These are phyloP conservation scores for Arabidopsis arenosa DNA, from an alignment of 345 rosid species.

Conservation along the genomic window DNA sequence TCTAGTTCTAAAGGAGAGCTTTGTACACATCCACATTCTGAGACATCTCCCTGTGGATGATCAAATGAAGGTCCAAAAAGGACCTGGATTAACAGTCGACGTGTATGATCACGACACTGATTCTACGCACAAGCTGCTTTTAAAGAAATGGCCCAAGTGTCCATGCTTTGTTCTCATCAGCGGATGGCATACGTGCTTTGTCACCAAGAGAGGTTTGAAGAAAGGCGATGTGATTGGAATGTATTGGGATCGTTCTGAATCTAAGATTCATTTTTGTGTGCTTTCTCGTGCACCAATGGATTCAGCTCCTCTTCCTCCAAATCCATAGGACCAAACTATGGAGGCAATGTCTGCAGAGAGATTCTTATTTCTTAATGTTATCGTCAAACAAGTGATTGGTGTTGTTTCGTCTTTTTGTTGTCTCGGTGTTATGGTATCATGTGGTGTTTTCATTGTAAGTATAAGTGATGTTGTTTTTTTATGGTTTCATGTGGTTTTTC, in stretches of 20 bases:
- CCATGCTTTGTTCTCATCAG: not conserved
- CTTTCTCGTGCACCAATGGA: slow-evolving; percentile 17
- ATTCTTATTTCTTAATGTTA: not conserved
- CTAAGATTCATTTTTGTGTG: not conserved
- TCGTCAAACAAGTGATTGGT: not conserved
- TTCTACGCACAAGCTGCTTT: not conserved
- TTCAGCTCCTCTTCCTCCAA: not conserved
- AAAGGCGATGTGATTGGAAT: not conserved
- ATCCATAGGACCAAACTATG: not conserved
- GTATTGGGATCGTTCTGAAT: not conserved
- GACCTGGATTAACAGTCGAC: not conserved
- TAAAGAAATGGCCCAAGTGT: not conserved
- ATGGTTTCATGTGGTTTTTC: not conserved
- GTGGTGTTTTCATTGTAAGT: too few relatives aligned
- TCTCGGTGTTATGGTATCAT: not conserved
- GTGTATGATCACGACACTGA: not conserved
- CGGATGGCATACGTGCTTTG: not conserved
- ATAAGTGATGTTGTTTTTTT: not conserved
- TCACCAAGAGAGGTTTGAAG: not conserved
- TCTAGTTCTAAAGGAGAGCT: not conserved
- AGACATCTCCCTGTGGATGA: not conserved
- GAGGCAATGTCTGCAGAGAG: not conserved
- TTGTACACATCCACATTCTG: not conserved
- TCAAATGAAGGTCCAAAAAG: not conserved
- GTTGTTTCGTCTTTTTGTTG: not conserved